Conservation (phyloP, 2,329 filamentous ascomycete genomes). For the Dactylellina parvicollis region DNA sequence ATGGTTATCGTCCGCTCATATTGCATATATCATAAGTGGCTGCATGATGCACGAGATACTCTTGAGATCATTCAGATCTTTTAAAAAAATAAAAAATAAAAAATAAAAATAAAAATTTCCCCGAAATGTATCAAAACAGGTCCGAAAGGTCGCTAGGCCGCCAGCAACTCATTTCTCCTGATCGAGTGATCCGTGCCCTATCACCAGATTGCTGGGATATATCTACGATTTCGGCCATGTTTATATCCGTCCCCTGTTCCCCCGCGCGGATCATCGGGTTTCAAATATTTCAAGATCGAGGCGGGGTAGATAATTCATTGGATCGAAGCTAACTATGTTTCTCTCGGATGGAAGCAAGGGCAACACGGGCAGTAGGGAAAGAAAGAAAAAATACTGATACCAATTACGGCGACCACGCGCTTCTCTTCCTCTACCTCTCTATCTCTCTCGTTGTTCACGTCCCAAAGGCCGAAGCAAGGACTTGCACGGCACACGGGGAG, state of each 20-base stretch:
- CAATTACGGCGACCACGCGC: too few species aligned
- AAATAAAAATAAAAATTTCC: too few species aligned
- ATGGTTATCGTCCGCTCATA: neutral
- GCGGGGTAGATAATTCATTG: constrained; percentile 29
- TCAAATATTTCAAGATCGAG: constrained; percentile 34
- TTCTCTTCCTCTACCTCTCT: too few species aligned
- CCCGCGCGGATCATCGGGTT: constrained; percentile 15
- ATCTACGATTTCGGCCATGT: constrained; percentile 3
- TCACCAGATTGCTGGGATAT: constrained; percentile 27
- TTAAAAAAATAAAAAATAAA: too few species aligned
- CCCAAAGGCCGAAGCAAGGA: too few species aligned
- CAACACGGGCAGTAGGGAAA: neutral
- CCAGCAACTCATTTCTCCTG: neutral
- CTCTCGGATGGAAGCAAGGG: constrained; percentile 16
- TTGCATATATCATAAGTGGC: neutral
- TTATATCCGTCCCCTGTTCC: constrained; percentile 14
- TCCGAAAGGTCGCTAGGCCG: too few species aligned
- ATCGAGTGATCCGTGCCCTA: constrained; percentile 29
- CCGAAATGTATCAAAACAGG: too few species aligned
- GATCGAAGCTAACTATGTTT: neutral
- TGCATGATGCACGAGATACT: constrained; percentile 7
- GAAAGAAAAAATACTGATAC: too few species aligned
- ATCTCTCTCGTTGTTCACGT: too few species aligned
- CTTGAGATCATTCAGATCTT: neutral
- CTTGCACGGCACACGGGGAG: neutral